Conservation (phyloP, 2,329 filamentous ascomycete species). For the Fusarium albosuccineum region DNA sequence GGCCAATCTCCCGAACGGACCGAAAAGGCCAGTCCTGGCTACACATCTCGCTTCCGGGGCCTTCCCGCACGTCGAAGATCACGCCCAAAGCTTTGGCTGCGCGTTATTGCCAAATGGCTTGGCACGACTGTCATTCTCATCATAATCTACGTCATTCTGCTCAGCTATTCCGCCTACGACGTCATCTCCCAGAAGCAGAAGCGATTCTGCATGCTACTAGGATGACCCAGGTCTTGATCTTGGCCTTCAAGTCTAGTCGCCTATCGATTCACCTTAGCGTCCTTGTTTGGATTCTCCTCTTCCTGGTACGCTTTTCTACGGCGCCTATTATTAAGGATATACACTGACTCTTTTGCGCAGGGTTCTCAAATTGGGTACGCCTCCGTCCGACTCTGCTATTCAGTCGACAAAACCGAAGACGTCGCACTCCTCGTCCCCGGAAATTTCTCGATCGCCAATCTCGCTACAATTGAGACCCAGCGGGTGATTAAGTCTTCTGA, state of each 20-base stretch:
- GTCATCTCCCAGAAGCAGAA: slow-evolving; percentile 47
- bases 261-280: slow-evolving; percentile 27
- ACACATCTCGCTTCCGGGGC: slow-evolving; percentile 3
- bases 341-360: slow-evolving; percentile 34
- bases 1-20: background rate
- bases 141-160: slow-evolving; percentile 13
- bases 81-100: slow-evolving; percentile 11
- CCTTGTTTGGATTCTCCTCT: slow-evolving; percentile 20
- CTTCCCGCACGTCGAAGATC: slow-evolving; percentile 8
- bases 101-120: slow-evolving; percentile 21
- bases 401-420: slow-evolving; percentile 54
- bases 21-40: background rate
- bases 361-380: slow-evolving; percentile 58
- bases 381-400: slow-evolving; percentile 57
- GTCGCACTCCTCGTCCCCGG: slow-evolving; percentile 49
- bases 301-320: slow-evolving; percentile 14
- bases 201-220: slow-evolving; percentile 38
- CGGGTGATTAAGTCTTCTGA: slow-evolving; percentile 44
- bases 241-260: slow-evolving; percentile 31
- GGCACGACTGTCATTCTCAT: slow-evolving; percentile 16
- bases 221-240: slow-evolving; percentile 24
- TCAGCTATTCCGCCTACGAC: slow-evolving; percentile 8
- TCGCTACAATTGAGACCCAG: slow-evolving; percentile 50
- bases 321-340: background rate
- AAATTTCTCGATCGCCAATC: slow-evolving; percentile 51